Evolutionary conservation across 352 stramenopile genomes (phyloP), one percentile per base, ranked within the genome.

Genomic region (Pseudoperonospora humuli): DNA sequence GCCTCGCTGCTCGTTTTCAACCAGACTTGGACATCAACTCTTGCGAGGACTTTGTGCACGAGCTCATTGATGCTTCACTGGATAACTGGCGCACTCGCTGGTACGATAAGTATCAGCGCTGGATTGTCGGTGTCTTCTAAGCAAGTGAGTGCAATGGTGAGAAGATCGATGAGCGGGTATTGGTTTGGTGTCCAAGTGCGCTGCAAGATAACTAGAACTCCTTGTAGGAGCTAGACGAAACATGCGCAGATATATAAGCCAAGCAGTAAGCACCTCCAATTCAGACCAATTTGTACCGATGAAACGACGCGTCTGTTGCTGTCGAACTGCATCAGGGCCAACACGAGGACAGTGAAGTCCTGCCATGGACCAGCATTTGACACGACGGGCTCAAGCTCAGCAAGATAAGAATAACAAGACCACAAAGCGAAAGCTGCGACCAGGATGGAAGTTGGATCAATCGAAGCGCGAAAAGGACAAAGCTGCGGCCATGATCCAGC

Each of bases 81-180:
- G 92, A 97, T 65, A 98, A 98, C 70, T 98, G 93, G 93, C 83
- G 90, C 31, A 98, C 95, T 10, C 80, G 90, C 32, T 97, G 92
- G 81, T 98, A 98, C 70, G 91, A 97, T 64, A 82, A 93, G 56
- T 97, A 97, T 57, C 90, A 98, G 69, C 75, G 86, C 35, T 97
- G 84, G 73, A 94, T 79, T 45, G 84, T 94, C 43, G 86, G 86
- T 14, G 84, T 96, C 35, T 94, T 91, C 49, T 93, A 62, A 50
- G 7, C 14, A 25, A 45, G 24, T n/a, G n/a, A 26, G 14, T 6
- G 11, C 21, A 19, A 33, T 23, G 19, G 9, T 20, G 3, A 44
- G 44, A 20, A 35, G 26, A 36, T 18, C 24, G 34, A 23, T 0
- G 11, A 46, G 24, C 36, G n/a, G n/a, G 11, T 35, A 17, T 24